Evolutionary conservation across 768 basidiomycete genomes (phyloP).

Genomic region (Russula virescens): DNA sequence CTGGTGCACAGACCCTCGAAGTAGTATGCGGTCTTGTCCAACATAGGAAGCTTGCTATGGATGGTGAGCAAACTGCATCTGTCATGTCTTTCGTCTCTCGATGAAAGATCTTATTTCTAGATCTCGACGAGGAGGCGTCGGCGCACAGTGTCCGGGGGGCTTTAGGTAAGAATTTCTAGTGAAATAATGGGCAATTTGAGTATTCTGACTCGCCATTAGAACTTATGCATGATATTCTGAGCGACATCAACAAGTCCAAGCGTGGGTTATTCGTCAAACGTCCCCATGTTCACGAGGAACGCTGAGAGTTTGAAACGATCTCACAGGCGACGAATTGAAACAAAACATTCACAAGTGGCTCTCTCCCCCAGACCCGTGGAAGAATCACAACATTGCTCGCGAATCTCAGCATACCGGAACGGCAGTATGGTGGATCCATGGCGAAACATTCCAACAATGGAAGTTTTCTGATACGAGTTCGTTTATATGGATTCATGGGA

Average conservation of each 20-base stretch:
- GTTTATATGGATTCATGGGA: conserved; percentile 5
- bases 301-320: background rate
- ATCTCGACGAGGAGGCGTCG: background rate
- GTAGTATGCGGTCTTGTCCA: background rate
- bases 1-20: background rate
- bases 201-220: background rate
- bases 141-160: background rate
- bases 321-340: background rate
- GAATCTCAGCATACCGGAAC: background rate
- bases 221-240: background rate
- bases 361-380: conserved; percentile 4
- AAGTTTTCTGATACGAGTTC: background rate
- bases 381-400: background rate
- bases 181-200: background rate
- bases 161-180: background rate
- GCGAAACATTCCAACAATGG: background rate
- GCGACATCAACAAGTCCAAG: background rate
- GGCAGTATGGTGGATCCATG: background rate
- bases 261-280: background rate
- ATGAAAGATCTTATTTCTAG: too few species aligned
- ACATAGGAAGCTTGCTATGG: too few species aligned
- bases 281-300: background rate
- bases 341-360: background rate
- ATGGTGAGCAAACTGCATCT: background rate
- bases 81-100: background rate